Evolutionary conservation across 306 rosid genomes (phyloP).

Genomic region (Cucurbita moschata): DNA sequence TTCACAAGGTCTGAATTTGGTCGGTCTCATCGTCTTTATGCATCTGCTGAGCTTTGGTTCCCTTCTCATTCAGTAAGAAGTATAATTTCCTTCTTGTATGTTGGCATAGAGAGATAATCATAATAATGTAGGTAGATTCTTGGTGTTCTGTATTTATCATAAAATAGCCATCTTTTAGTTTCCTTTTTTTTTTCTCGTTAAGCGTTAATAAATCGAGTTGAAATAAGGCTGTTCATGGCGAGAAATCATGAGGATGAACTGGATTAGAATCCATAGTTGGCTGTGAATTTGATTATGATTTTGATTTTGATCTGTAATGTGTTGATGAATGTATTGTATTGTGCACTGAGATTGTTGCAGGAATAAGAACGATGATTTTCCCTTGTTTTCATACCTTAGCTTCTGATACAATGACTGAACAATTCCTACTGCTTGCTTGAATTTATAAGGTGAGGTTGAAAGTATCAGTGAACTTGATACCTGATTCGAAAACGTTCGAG

Average conservation of each 20-base stretch:
- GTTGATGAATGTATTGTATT: neutral
- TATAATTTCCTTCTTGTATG: neutral
- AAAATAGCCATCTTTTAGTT: neutral
- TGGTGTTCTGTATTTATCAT: neutral
- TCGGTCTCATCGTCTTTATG: slow-evolving; percentile 20
- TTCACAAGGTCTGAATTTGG: slow-evolving; percentile 27
- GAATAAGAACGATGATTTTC: neutral
- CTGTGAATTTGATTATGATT: neutral
- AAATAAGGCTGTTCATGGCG: neutral
- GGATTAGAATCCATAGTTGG: neutral
- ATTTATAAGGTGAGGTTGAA: too few relatives aligned
- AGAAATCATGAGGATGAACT: neutral
- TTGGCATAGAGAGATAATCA: neutral
- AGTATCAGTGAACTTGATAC: too few relatives aligned
- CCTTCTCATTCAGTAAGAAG: neutral
- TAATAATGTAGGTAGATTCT: neutral
- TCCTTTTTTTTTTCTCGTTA: neutral
- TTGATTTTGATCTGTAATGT: neutral
- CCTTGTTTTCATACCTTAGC: neutral
- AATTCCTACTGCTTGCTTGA: neutral
- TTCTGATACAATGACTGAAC: too few relatives aligned
- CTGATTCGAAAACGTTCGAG: too few relatives aligned
- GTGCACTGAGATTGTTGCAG: neutral
- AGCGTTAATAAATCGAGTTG: neutral
- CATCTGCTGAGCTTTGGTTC: slow-evolving; percentile 6